Evolutionary conservation across 2,329 filamentous ascomycete species (phyloP).

Genomic region (Trichophaea hybrida): DNA sequence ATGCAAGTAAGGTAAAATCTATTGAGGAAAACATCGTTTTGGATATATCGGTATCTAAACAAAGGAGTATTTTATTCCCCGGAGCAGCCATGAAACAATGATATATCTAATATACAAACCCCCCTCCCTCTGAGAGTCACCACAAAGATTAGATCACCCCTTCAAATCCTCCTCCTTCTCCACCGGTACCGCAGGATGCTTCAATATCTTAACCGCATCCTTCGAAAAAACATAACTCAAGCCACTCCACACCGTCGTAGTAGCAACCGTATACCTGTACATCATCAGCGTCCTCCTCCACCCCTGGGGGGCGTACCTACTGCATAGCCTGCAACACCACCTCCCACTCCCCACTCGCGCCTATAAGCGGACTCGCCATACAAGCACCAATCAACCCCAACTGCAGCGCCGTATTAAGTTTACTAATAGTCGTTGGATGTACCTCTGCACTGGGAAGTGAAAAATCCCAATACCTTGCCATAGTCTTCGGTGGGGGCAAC

Average conservation of each 20-base stretch:
- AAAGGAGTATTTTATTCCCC: too few species aligned
- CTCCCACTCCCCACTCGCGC: slow-evolving; percentile 36
- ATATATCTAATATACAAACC: too few species aligned
- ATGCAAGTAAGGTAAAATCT: too few species aligned
- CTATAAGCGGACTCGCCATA: slow-evolving; percentile 58
- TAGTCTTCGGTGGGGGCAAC: slow-evolving; percentile 82
- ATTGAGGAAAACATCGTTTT: too few species aligned
- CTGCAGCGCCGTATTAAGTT: slow-evolving; percentile 88
- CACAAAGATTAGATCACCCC: too few species aligned
- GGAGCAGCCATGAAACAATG: too few species aligned
- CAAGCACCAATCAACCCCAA: slow-evolving; percentile 73
- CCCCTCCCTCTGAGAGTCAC: too few species aligned
- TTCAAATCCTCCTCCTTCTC: not conserved
- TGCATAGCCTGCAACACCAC: slow-evolving; percentile 46
- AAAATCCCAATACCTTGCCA: slow-evolving; percentile 92
- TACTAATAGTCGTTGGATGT: slow-evolving; percentile 67
- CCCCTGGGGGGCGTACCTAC: slow-evolving; percentile 36
- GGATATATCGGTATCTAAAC: too few species aligned
- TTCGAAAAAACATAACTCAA: slow-evolving; percentile 83
- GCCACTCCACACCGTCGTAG: slow-evolving; percentile 86
- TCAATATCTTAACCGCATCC: slow-evolving; percentile 77
- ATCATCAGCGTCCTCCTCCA: slow-evolving; percentile 25
- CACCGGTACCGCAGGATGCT: slow-evolving; percentile 29
- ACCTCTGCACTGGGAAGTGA: slow-evolving; percentile 78
- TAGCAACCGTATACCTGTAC: slow-evolving; percentile 65